phyloP scores from a whole-genome alignment of 257 asterid species.

The Nemophila menziesii region DNA sequence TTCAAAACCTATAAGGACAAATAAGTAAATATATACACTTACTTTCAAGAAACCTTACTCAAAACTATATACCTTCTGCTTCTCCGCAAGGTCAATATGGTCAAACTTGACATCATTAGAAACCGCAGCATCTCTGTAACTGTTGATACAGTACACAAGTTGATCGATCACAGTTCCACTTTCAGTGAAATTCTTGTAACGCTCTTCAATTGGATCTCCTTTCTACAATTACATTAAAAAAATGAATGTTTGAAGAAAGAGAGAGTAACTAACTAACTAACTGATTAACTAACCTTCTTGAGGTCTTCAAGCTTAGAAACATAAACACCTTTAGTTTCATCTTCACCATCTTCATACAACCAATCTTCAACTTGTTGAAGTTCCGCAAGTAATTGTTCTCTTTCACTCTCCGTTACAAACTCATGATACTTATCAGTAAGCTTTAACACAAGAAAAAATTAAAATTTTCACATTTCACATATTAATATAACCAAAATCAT shows the following conservation, averaged over 20 bases:
- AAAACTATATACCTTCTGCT: constrained; percentile 42
- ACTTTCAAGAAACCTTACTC: not conserved
- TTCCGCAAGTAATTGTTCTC: constrained; percentile 50
- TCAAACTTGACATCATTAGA: constrained; percentile 55
- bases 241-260: too few relatives aligned
- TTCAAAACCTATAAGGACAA: constrained; percentile 34
- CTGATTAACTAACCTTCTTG: constrained; percentile 25
- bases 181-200: constrained; percentile 54
- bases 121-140: constrained; percentile 67
- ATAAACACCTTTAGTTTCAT: constrained; percentile 67
- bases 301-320: constrained; percentile 83
- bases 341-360: constrained; percentile 96
- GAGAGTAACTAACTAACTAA: too few relatives aligned
- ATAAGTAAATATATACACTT: not conserved
- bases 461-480: not conserved
- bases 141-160: constrained; percentile 38
- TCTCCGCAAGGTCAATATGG: constrained; percentile 57
- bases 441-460: constrained; percentile 35
- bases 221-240: constrained; percentile 33
- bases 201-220: constrained; percentile 86
- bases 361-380: constrained; percentile 96
- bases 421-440: constrained; percentile 62
- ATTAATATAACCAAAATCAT: not conserved
- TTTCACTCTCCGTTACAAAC: constrained; percentile 53
- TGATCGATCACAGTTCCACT: constrained; percentile 57